Evolutionary conservation across 257 asterid genomes (phyloP).

Genomic region (Linderniella brevidens): DNA sequence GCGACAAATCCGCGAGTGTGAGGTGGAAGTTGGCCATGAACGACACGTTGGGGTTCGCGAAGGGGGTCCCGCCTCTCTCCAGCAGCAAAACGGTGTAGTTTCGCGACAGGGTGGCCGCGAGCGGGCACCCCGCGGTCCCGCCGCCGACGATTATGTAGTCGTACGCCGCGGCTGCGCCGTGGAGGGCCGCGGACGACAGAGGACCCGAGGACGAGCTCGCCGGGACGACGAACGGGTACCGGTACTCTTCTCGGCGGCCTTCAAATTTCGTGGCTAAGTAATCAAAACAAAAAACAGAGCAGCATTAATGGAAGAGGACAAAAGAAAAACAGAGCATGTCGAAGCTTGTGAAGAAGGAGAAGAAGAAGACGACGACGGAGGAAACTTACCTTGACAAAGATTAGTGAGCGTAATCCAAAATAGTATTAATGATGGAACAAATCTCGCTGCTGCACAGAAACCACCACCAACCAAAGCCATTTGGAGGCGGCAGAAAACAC

Average conservation of each 20-base stretch:
- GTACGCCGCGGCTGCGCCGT: constrained; percentile 13
- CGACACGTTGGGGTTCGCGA: constrained; percentile 65
- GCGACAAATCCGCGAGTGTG: constrained; percentile 58
- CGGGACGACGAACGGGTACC: constrained; percentile 40
- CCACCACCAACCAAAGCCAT: constrained; percentile 57
- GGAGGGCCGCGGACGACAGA: constrained; percentile 18
- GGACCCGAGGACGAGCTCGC: constrained; percentile 38
- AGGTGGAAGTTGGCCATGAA: constrained; percentile 74
- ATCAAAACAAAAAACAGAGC: background rate
- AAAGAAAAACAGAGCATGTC: background rate
- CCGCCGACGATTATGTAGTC: constrained; percentile 92
- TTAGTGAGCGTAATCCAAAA: constrained; percentile 27
- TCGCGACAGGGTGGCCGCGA: constrained; percentile 71
- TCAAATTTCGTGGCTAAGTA: background rate
- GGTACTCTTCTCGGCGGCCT: constrained; percentile 12
- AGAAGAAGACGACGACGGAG: background rate
- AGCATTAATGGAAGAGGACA: background rate
- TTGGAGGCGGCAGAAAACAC: constrained; percentile 13
- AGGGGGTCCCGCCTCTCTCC: constrained; percentile 91
- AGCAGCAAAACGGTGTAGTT: constrained; percentile 58
- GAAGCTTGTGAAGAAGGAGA: background rate
- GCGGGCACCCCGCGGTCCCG: constrained; percentile 94
- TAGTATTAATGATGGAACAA: constrained; percentile 21
- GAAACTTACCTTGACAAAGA: constrained; percentile 34
- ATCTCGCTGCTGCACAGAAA: constrained; percentile 14